Conservation (phyloP, 2,329 filamentous ascomycete species). For the Colletotrichum sp. region DNA sequence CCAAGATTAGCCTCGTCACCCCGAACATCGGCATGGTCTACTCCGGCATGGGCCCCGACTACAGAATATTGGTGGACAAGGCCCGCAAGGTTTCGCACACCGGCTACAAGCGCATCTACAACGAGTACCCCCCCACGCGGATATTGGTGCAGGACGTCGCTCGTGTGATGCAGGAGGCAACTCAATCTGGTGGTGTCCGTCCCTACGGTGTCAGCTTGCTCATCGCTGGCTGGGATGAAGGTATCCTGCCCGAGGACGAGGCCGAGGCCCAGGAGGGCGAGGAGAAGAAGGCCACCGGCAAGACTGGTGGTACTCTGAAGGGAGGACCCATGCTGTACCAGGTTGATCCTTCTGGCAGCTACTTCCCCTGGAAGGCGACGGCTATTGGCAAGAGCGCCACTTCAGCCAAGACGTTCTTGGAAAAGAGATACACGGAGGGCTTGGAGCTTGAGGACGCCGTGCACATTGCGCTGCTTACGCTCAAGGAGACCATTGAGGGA, state of each 20-base stretch:
- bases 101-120: slow-evolving; percentile 99
- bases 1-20: slow-evolving; percentile 97
- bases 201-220: slow-evolving; percentile 96
- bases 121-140: slow-evolving; percentile 98
- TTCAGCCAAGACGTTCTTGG: slow-evolving; percentile 97
- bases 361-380: slow-evolving; percentile 99
- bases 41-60: slow-evolving; percentile 98
- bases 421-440: slow-evolving; percentile 98
- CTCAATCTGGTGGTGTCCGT: slow-evolving; percentile 94
- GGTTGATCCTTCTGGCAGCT: slow-evolving; percentile 97
- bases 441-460: slow-evolving; percentile 97
- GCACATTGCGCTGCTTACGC: slow-evolving; percentile 93
- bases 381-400: slow-evolving; percentile 99
- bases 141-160: slow-evolving; percentile 99
- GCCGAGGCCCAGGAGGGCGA: slow-evolving; percentile 59
- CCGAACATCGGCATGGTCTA: slow-evolving; percentile 99
- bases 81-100: slow-evolving; percentile 98
- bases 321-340: slow-evolving; percentile 98
- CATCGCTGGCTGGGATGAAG: slow-evolving; percentile 97
- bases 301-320: slow-evolving; percentile 95
- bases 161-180: slow-evolving; percentile 97
- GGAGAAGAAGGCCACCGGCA: slow-evolving; percentile 76
- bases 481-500: slow-evolving; percentile 99
- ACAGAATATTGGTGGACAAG: slow-evolving; percentile 95
- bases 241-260: slow-evolving; percentile 84